Base-by-base conservation (phyloP, 2,329 filamentous ascomycete species). In the Macrophomina tecta region DNA sequence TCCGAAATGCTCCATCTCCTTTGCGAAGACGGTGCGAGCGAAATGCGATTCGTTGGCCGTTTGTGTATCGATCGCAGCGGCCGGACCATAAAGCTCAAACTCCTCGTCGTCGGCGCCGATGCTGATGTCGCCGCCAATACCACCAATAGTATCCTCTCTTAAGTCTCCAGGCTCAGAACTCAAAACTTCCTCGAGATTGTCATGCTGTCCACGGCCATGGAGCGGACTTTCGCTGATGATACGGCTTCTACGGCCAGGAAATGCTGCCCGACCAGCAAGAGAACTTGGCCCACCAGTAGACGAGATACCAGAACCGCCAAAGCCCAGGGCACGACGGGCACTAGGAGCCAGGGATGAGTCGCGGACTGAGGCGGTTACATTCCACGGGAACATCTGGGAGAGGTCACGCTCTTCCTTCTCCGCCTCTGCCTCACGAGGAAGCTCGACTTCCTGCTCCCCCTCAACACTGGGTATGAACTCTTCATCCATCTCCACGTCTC, bases 351-450 rank as follows among this genome's bases (percentile, higher is more conserved):
- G 71, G 34, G 77, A 81, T 46, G 86, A 88, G 63, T 84, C 84
- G 63, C 83, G 81, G 4, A 83, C 73, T 2, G 86, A 87, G 3
- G 85, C 82, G 7, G 82, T 86, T 52, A 85, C 79, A 69, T 91
- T 91, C 89, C 89, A 91, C 11, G 89, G 89, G 83, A 91, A 88
- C 80, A 4, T 85, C 87, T 30, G 87, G 86, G 34, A 86, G 84
- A 56, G 85, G 64, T 89, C 86, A 6, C 58, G 58, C 67, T 96
- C 91, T 4, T 87, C 86, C 64, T 95, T 84, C 7, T 87, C 85
- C 0, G 86, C 84, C 0, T 83, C 86, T 0, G 86, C 90, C 49
- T 91, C 87, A 78, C 92, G 87, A 23, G 89, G 91, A 30, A 92
- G 77, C 76, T 96, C 93, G 23, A 90, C 76, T 8, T 85, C 85